Percentiles rank a stretch among this genome's conserved stretches.
phyloP scores from a whole-genome alignment of 2,329 filamentous ascomycete species.

The Cladophialophora exuberans region DNA sequence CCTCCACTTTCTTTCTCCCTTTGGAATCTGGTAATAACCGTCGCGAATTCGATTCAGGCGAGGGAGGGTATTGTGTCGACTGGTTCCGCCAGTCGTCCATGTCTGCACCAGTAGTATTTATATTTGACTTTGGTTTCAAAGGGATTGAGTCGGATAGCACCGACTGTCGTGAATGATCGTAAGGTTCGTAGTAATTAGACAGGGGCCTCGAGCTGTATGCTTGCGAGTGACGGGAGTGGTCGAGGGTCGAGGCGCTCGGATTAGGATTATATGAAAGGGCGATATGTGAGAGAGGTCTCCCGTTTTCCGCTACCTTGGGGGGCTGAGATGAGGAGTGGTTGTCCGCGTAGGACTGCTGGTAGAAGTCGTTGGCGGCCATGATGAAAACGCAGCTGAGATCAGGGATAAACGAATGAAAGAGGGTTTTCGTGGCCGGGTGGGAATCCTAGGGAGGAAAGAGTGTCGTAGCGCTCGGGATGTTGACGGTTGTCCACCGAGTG shows the following conservation, averaged over 20 bases:
- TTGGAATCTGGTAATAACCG: conserved; percentile 27
- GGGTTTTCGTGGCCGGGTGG: not conserved
- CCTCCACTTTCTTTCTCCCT: conserved; percentile 40
- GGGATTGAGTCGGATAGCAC: conserved; percentile 27
- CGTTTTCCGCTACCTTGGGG: conserved; percentile 11
- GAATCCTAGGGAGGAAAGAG: not conserved
- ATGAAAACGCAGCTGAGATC: conserved; percentile 32
- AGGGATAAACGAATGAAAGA: not conserved
- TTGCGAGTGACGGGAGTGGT: conserved; percentile 25
- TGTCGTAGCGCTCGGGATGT: not conserved
- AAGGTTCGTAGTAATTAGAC: conserved; percentile 16
- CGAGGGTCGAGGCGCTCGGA: conserved; percentile 35
- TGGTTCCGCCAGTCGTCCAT: conserved; percentile 34
- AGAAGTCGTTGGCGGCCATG: conserved; percentile 71
- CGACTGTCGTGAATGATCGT: conserved; percentile 17
- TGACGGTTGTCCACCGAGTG: not conserved
- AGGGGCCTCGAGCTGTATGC: conserved; percentile 11
- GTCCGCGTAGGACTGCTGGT: conserved; percentile 46
- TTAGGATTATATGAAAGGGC: conserved; percentile 20
- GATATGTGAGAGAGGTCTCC: conserved; percentile 16
- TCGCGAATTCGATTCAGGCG: conserved; percentile 57
- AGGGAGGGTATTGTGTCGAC: conserved; percentile 51
- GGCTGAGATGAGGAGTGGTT: conserved; percentile 18
- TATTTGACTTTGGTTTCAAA: conserved; percentile 22
- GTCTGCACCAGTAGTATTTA: conserved; percentile 27